Evolutionary conservation across 2,329 filamentous ascomycete genomes (phyloP).

Genomic region (Capronia epimyces): DNA sequence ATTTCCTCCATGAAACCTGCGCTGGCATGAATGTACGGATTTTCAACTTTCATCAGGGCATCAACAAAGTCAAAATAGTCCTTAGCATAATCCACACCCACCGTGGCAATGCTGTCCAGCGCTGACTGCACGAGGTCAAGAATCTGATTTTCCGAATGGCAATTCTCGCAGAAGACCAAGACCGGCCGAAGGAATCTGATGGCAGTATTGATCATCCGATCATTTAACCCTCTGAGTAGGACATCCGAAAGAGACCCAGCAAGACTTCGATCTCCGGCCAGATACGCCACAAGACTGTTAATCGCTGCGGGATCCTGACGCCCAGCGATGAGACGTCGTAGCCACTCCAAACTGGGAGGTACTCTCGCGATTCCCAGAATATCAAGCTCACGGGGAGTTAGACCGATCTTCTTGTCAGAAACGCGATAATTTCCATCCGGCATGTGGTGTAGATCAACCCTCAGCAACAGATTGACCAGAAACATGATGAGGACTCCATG

Average conservation of each 20-base stretch:
- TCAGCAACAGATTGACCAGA: constrained; percentile 35
- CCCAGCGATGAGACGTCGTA: constrained; percentile 61
- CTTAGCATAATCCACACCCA: constrained; percentile 44
- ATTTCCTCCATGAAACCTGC: constrained; percentile 33
- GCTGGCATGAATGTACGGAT: constrained; percentile 27
- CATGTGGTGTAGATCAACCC: constrained; percentile 35
- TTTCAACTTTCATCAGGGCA: constrained; percentile 44
- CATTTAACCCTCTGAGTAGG: constrained; percentile 51
- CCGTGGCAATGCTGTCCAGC: constrained; percentile 45
- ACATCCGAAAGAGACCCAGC: constrained; percentile 45
- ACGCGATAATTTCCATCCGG: constrained; percentile 44
- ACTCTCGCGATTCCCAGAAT: constrained; percentile 18
- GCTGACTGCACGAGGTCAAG: constrained; percentile 38
- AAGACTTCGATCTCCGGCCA: constrained; percentile 50
- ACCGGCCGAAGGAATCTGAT: constrained; percentile 57
- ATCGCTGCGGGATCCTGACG: constrained; percentile 53
- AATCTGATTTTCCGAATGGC: constrained; percentile 36
- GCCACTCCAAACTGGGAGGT: constrained; percentile 43
- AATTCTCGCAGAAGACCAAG: constrained; percentile 47
- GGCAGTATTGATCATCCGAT: constrained; percentile 49
- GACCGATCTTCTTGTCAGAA: constrained; percentile 19
- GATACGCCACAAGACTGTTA: constrained; percentile 52
- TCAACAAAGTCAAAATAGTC: constrained; percentile 51
- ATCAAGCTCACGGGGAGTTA: constrained; percentile 11
- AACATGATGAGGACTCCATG: constrained; percentile 41